A percentile compares a stretch with the other conserved stretches of the same genome.
phyloP scores from a whole-genome alignment of 2,329 filamentous ascomycete species.

The Fusarium piperis region DNA sequence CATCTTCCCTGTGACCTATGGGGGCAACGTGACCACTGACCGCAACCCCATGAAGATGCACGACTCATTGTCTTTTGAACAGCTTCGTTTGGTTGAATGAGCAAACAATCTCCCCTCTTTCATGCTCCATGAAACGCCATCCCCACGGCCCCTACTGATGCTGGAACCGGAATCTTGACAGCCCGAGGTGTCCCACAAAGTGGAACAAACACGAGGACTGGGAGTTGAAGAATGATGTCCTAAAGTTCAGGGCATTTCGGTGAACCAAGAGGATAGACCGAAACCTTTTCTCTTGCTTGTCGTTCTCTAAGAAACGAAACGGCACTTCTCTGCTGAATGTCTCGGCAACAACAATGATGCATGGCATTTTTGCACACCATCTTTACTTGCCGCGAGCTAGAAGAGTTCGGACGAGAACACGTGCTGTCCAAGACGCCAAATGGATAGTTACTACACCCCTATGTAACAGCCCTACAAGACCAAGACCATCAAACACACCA shows the following conservation, averaged over 20 bases:
- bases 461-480: not conserved
- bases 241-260: not conserved
- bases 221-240: not conserved
- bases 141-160: not conserved
- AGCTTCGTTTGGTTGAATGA: not conserved
- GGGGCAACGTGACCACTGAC: not conserved
- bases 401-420: not conserved
- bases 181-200: not conserved
- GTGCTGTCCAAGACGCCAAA: not conserved
- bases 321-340: not conserved
- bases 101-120: not conserved
- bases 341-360: not conserved
- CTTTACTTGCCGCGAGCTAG: not conserved
- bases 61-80: not conserved
- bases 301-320: conserved; percentile 5
- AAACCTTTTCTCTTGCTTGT: not conserved
- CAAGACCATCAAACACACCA: not conserved
- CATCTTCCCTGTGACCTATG: not conserved
- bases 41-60: not conserved
- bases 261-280: not conserved
- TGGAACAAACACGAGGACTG: not conserved
- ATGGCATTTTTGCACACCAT: not conserved
- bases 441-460: not conserved
- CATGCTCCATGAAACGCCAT: not conserved
- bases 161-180: not conserved